Evolutionary conservation across 73 alveolate genomes (phyloP).

Genomic region (Uronychia setigera): DNA sequence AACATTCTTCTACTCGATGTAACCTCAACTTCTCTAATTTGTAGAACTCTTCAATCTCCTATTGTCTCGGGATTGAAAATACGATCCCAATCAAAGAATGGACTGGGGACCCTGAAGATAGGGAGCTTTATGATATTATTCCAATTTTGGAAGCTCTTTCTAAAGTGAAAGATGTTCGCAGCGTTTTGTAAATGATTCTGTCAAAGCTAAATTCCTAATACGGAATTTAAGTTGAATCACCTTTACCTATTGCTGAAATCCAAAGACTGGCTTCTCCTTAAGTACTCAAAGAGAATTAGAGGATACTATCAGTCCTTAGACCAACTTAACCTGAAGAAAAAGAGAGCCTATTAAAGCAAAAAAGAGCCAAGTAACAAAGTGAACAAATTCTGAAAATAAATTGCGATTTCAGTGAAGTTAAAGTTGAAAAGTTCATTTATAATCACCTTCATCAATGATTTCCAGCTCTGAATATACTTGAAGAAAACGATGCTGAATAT

Average conservation of each 20-base stretch:
- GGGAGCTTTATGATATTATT: slow-evolving; percentile 50
- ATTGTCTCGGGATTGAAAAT: slow-evolving; percentile 83
- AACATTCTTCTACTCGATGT: slow-evolving; percentile 72
- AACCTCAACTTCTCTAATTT: not conserved
- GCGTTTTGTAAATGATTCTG: not conserved
- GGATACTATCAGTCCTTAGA: not conserved
- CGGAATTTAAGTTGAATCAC: not conserved
- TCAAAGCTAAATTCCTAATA: not conserved
- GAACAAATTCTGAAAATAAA: not conserved
- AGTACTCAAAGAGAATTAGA: not conserved
- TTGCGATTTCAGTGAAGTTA: not conserved
- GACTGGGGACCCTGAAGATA: slow-evolving; percentile 59
- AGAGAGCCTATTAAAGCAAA: not conserved
- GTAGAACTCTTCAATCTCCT: slow-evolving; percentile 82
- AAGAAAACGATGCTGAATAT: not conserved
- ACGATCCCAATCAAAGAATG: slow-evolving; percentile 79
- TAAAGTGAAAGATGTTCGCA: slow-evolving; percentile 63
- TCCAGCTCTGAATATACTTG: not conserved
- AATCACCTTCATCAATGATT: not conserved
- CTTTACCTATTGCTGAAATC: not conserved
- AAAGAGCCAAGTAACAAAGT: too few species aligned
- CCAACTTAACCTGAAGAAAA: too few species aligned
- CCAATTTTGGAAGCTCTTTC: slow-evolving; percentile 66
- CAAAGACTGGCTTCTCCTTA: not conserved
- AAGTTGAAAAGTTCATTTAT: not conserved